Conservation (phyloP, 306 rosid species). For the Dalbergia cultrata region DNA sequence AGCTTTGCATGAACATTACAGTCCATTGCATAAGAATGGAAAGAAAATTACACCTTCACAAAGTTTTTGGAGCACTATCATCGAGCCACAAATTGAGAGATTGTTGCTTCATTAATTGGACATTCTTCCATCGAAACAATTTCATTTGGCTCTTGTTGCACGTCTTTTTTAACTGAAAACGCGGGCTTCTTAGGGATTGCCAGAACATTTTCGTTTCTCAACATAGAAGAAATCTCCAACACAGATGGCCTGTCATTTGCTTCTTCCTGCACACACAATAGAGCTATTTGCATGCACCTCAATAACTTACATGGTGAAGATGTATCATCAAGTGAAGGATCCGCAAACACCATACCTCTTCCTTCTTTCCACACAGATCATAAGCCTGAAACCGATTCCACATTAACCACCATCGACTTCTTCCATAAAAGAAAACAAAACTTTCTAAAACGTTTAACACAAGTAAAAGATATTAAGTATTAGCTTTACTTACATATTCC, state of each 20-base stretch:
- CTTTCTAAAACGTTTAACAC: not conserved
- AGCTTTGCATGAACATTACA: not conserved
- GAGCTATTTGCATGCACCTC: conserved; percentile 50
- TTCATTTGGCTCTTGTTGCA: not conserved
- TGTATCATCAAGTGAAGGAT: conserved; percentile 49
- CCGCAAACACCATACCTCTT: conserved; percentile 49
- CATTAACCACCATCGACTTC: not conserved
- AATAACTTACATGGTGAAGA: conserved; percentile 44
- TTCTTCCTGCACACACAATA: conserved; percentile 53
- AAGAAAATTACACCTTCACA: not conserved
- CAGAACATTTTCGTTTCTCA: conserved; percentile 36
- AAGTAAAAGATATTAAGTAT: not conserved
- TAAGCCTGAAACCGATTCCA: conserved; percentile 51
- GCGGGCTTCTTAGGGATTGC: conserved; percentile 42
- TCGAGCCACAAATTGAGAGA: conserved; percentile 20
- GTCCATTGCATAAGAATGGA: not conserved
- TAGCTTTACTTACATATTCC: conserved; percentile 48
- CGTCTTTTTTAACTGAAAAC: conserved; percentile 22
- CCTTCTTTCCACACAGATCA: conserved; percentile 53
- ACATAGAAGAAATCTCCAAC: conserved; percentile 51
- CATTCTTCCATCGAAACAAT: not conserved
- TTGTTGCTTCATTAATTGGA: conserved; percentile 31
- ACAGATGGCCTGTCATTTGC: conserved; percentile 53
- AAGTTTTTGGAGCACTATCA: conserved; percentile 22
- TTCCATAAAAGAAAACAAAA: not conserved